Evolutionary conservation across 148 eudicot genomes (phyloP).

Genomic region (Hydrangea macrophylla): DNA sequence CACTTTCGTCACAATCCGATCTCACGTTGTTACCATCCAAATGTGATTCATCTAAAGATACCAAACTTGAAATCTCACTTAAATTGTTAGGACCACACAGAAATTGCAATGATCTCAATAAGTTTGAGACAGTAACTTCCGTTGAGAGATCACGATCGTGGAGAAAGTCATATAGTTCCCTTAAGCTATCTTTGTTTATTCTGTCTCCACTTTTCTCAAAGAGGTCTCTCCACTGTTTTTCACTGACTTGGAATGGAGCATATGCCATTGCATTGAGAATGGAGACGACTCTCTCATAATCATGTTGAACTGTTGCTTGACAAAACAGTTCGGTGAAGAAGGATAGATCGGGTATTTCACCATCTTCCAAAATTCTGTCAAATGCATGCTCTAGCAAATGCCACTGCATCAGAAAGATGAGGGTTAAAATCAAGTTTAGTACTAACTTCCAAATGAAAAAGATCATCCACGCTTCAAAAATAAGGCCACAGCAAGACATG

Average conservation of each 20-base stretch:
- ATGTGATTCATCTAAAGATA: background rate
- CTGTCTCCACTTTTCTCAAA: constrained; percentile 60
- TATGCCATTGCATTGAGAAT: constrained; percentile 54
- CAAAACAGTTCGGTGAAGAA: constrained; percentile 70
- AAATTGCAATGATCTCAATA: constrained; percentile 49
- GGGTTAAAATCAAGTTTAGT: background rate
- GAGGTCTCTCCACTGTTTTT: constrained; percentile 60
- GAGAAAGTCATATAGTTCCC: constrained; percentile 37
- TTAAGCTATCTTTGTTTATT: constrained; percentile 37
- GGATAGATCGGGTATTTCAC: constrained; percentile 63
- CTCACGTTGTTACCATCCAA: background rate
- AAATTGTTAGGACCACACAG: constrained; percentile 26
- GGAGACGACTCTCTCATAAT: constrained; percentile 44
- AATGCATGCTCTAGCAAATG: constrained; percentile 84
- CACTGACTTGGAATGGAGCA: constrained; percentile 73
- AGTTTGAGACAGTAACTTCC: constrained; percentile 54
- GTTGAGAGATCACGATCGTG: constrained; percentile 22
- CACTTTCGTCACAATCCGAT: constrained; percentile 12
- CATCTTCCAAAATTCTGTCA: constrained; percentile 64
- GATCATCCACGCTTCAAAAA: background rate
- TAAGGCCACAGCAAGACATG: background rate
- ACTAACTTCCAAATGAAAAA: background rate
- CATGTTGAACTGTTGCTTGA: constrained; percentile 40
- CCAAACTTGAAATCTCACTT: constrained; percentile 8
- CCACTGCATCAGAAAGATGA: constrained; percentile 39